phyloP scores from a whole-genome alignment of 495 filamentous ascomycete genomes.

The Penicillium pancosmium region DNA sequence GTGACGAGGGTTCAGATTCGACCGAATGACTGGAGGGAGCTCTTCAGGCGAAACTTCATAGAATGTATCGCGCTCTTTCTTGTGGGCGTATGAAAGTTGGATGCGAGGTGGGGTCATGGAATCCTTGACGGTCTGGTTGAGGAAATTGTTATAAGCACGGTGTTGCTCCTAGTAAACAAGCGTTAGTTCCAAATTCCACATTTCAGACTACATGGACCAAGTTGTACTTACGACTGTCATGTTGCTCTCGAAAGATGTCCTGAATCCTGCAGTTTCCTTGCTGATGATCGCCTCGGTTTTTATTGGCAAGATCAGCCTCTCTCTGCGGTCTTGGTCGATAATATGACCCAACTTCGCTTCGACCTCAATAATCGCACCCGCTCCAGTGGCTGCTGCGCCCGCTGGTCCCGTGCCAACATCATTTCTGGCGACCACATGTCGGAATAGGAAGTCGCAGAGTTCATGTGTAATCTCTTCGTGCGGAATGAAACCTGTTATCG shows the following conservation, averaged over 20 bases:
- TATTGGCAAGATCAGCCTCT: slow-evolving; percentile 67
- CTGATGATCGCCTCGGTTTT: slow-evolving; percentile 66
- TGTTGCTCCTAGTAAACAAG: slow-evolving; percentile 66
- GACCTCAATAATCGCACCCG: slow-evolving; percentile 79
- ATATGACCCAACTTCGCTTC: slow-evolving; percentile 88
- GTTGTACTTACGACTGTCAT: slow-evolving; percentile 76
- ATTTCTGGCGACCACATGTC: slow-evolving; percentile 62
- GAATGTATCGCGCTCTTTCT: slow-evolving; percentile 78
- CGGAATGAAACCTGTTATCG: slow-evolving; percentile 65
- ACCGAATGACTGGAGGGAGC: slow-evolving; percentile 58
- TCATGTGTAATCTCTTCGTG: slow-evolving; percentile 66
- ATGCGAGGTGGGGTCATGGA: slow-evolving; percentile 57
- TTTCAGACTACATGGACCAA: neutral
- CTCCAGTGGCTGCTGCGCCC: slow-evolving; percentile 51
- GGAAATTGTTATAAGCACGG: slow-evolving; percentile 71
- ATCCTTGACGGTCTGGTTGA: slow-evolving; percentile 68
- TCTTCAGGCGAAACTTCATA: slow-evolving; percentile 67
- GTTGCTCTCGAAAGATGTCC: slow-evolving; percentile 69
- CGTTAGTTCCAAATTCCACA: neutral
- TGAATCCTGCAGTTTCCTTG: slow-evolving; percentile 48
- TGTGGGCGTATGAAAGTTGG: slow-evolving; percentile 76
- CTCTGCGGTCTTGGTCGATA: slow-evolving; percentile 67
- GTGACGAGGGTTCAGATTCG: slow-evolving; percentile 58
- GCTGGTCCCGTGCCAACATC: slow-evolving; percentile 51
- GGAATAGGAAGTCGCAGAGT: slow-evolving; percentile 75